Percentiles rank a stretch among this genome's conserved stretches.
Conservation (phyloP, 2,329 filamentous ascomycete species). For the Calonectria leucothoes region DNA sequence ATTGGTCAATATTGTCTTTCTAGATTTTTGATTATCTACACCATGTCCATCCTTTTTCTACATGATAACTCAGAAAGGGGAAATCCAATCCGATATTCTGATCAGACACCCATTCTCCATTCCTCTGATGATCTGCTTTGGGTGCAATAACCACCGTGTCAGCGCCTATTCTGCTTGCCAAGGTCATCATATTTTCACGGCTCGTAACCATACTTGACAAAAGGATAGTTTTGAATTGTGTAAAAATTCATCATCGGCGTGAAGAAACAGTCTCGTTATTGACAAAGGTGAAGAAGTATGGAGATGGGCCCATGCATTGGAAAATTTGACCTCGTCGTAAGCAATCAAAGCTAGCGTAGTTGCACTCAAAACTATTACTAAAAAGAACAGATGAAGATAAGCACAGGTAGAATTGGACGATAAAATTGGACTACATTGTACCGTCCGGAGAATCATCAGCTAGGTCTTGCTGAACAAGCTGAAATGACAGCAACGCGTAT, state of each 20-base stretch:
- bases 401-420: neutral
- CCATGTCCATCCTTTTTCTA: neutral
- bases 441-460: neutral
- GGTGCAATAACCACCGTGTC: neutral
- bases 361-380: neutral
- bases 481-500: neutral
- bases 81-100: neutral
- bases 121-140: neutral
- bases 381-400: neutral
- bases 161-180: neutral
- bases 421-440: neutral
- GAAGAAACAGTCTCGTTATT: neutral
- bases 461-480: neutral
- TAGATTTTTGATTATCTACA: neutral
- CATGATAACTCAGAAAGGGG: neutral
- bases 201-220: neutral
- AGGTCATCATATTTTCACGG: neutral
- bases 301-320: neutral
- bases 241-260: neutral
- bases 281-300: neutral
- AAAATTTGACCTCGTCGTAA: neutral
- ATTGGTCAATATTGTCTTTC: neutral
- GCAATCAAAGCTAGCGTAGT: neutral
- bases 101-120: neutral
- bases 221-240: neutral